Conservation (phyloP, 352 stramenopile species). For the Pythium guiyangense region DNA sequence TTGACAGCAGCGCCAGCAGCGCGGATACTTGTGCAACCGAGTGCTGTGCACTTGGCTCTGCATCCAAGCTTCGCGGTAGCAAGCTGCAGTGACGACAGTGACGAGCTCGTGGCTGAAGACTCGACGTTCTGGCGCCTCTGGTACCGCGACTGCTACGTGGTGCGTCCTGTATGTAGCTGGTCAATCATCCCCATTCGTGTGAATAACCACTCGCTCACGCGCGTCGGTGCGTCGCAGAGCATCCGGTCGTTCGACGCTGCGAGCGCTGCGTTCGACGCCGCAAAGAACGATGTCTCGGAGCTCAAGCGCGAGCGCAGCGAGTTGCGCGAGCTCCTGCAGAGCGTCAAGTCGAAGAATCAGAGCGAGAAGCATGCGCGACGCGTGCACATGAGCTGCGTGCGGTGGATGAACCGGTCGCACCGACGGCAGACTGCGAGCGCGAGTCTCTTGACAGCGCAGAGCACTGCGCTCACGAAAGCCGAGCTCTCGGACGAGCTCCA, state of each 20-base stretch:
- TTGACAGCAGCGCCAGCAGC: slow-evolving; percentile 2
- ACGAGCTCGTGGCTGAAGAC: slow-evolving; percentile 6
- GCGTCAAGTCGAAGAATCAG: slow-evolving; percentile 32
- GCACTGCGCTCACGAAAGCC: slow-evolving; percentile 36
- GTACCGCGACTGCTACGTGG: slow-evolving; percentile 47
- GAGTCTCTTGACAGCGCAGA: slow-evolving; percentile 33
- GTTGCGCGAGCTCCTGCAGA: slow-evolving; percentile 47
- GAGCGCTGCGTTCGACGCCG: slow-evolving; percentile 29
- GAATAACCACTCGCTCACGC: background rate
- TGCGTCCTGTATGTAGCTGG: slow-evolving; percentile 16
- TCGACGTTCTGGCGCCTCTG: slow-evolving; percentile 44
- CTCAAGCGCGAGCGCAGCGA: slow-evolving; percentile 42
- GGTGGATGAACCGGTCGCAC: slow-evolving; percentile 61
- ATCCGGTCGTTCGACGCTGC: slow-evolving; percentile 23
- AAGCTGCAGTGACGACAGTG: too few relatives aligned
- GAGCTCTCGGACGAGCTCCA: slow-evolving; percentile 43
- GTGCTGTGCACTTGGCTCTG: background rate
- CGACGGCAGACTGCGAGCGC: slow-evolving; percentile 31
- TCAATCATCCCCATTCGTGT: background rate
- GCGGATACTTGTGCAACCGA: background rate
- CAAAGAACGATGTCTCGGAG: slow-evolving; percentile 35
- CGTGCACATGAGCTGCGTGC: slow-evolving; percentile 63
- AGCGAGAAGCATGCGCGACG: slow-evolving; percentile 45
- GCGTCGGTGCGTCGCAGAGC: slow-evolving; percentile 17
- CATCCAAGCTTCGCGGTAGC: too few relatives aligned